Percentiles rank a stretch among this genome's conserved stretches.
These are phyloP conservation scores for Kazachstania kunashirensis DNA, from an alignment of 805 yeast species.

Conservation along the genomic window DNA sequence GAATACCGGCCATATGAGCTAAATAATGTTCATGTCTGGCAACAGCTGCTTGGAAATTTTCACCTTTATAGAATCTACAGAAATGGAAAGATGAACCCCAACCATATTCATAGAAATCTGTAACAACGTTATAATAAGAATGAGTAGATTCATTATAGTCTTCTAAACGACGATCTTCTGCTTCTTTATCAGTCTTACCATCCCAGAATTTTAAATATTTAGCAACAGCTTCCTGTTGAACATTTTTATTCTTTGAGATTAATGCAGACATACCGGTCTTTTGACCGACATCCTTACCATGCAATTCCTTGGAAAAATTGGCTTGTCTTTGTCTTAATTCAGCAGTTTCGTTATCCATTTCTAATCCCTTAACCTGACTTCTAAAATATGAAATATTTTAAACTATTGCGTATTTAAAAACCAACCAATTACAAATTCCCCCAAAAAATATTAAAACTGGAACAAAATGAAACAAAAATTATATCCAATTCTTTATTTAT, in stretches of 20 bases:
- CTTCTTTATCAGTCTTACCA: slow-evolving; percentile 65
- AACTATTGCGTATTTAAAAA: too few relatives aligned
- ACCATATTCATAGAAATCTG: slow-evolving; percentile 97
- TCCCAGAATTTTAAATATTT: slow-evolving; percentile 98
- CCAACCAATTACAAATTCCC: too few relatives aligned
- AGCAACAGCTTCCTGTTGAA: slow-evolving; percentile 71
- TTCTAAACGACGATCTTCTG: slow-evolving; percentile 61
- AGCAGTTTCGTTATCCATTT: slow-evolving; percentile 8
- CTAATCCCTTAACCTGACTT: too few relatives aligned
- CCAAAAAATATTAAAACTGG: too few relatives aligned
- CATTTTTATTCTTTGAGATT: slow-evolving; percentile 64
- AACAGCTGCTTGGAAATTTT: slow-evolving; percentile 84
- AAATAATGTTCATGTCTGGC: slow-evolving; percentile 96
- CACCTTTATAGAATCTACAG: slow-evolving; percentile 87
- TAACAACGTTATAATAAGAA: slow-evolving; percentile 92
- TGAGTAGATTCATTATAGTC: slow-evolving; percentile 89
- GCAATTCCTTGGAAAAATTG: slow-evolving; percentile 74
- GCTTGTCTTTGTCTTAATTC: slow-evolving; percentile 33
- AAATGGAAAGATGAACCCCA: slow-evolving; percentile 99
- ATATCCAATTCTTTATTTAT: too few relatives aligned
- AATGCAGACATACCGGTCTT: slow-evolving; percentile 70
- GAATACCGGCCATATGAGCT: slow-evolving; percentile 76
- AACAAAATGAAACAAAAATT: too few relatives aligned
- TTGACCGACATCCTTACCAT: slow-evolving; percentile 60
- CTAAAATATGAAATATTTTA: too few relatives aligned